phyloP scores from a whole-genome alignment of 2,329 filamentous ascomycete genomes.

The Conoideocrella luteorostrata region DNA sequence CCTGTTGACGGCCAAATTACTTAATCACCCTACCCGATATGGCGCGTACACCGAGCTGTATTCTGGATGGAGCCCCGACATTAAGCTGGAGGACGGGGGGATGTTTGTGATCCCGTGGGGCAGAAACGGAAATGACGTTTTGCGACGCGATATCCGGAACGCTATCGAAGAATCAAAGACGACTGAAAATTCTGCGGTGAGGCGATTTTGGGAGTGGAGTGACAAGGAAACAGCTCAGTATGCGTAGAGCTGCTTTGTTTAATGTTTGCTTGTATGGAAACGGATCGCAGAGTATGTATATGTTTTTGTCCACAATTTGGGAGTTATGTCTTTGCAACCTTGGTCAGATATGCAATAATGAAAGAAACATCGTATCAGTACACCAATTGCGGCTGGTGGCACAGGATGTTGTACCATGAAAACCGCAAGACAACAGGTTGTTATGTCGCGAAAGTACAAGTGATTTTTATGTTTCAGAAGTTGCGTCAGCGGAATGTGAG shows the following conservation, averaged over 20 bases:
- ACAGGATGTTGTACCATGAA: too few species aligned
- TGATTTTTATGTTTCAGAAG: too few species aligned
- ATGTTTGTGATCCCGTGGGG: conserved; percentile 11
- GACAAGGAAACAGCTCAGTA: conserved; percentile 7
- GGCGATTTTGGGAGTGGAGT: conserved; percentile 9
- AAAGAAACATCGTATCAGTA: too few species aligned
- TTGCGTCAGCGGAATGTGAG: too few species aligned
- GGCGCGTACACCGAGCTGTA: conserved; percentile 45
- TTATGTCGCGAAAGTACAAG: too few species aligned
- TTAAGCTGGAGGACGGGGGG: conserved; percentile 25
- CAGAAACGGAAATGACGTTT: conserved; percentile 1
- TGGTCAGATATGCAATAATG: too few species aligned
- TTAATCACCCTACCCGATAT: conserved; percentile 22
- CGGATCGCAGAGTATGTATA: too few species aligned
- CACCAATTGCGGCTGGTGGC: too few species aligned
- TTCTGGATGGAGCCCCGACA: conserved; percentile 36
- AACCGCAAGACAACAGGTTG: too few species aligned
- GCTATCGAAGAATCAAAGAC: conserved; percentile 5
- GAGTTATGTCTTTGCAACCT: too few species aligned
- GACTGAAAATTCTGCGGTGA: conserved; percentile 1
- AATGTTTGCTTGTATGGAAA: not conserved
- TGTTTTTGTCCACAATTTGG: too few species aligned
- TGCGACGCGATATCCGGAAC: conserved; percentile 5
- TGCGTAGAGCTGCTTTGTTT: too few species aligned
- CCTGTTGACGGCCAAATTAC: conserved; percentile 11